phyloP scores from a whole-genome alignment of 1,284 basidiomycete genomes.

The Heterobasidion annosum region DNA sequence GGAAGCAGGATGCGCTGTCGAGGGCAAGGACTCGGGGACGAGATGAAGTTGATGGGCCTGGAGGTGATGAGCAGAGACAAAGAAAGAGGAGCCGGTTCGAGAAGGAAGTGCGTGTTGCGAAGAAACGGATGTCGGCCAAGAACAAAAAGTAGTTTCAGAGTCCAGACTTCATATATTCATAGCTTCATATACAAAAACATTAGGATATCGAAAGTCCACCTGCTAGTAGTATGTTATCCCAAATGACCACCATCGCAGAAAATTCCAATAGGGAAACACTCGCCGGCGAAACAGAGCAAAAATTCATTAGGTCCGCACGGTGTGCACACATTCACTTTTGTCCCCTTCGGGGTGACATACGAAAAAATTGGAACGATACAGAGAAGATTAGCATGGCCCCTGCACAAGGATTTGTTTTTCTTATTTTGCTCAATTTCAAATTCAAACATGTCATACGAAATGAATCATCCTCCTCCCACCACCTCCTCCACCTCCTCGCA shows the following conservation, averaged over 20 bases:
- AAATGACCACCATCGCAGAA: background rate
- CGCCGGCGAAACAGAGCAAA: background rate
- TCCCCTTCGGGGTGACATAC: background rate
- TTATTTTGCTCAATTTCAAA: background rate
- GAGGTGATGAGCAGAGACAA: slow-evolving; percentile 31
- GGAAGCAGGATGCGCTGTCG: slow-evolving; percentile 54
- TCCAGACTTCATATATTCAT: background rate
- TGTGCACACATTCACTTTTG: background rate
- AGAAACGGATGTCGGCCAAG: slow-evolving; percentile 24
- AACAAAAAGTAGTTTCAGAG: slow-evolving; percentile 12
- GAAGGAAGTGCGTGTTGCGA: slow-evolving; percentile 52
- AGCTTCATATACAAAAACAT: background rate
- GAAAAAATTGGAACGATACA: background rate
- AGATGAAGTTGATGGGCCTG: slow-evolving; percentile 31
- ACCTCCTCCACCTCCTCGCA: too few relatives aligned
- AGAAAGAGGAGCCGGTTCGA: slow-evolving; percentile 75
- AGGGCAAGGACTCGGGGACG: slow-evolving; percentile 30
- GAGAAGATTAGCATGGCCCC: background rate
- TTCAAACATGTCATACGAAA: too few relatives aligned
- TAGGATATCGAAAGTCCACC: background rate
- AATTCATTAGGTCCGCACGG: background rate
- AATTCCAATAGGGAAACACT: too few relatives aligned
- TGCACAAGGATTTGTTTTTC: slow-evolving; percentile 2
- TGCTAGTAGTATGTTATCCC: background rate
- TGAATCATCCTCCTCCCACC: too few relatives aligned